Base-by-base conservation (phyloP, 1,139 yeast genomes). In the Candida sojae region DNA sequence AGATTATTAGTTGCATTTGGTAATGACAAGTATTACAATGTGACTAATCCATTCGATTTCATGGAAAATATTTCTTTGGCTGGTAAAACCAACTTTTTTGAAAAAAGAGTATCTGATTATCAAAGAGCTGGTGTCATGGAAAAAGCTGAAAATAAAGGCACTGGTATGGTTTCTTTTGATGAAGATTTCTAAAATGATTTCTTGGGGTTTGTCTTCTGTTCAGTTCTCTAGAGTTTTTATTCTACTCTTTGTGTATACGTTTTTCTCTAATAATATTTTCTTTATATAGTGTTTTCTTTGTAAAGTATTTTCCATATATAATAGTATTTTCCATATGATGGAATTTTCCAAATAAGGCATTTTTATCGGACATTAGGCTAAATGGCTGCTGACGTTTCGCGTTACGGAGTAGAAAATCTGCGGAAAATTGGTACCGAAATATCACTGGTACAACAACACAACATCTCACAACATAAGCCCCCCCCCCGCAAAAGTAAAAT, bases 91-190 rank as follows among this genome's bases (percentile, higher is more conserved):
- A 93, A 93, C 78, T 93, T 95, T 83, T 93, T 93, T 67, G 99
- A 93, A 80, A 93, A 93, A 83, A 88, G 98, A 74, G 99, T 93
- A 53, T 88, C 96, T 52, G 99, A 95, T 72, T 95, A 95, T 77
- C 97, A 93, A 77, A 93, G 92, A 79, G 98, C 98, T 48, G 98
- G 98, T 76, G 99, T 93, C 62, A 93, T 93, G 96, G 92, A 78
- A 48, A 66, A 63, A 57, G 59, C 71, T 52, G 64, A 60, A 48
- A 69, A 68, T 48, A 60, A 67, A 48, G 57, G 65, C 47, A 58
- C 66, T 48, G 58, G 64, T 49, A 68, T 62, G 45, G 75, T 76
- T 61, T 62, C 79, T 29, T 75, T 76, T 58, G 80, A 75, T 57
- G 81, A 76, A 63, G 81, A 76, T 53, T 76, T 76, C 58, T 76